phyloP scores from a whole-genome alignment of 495 filamentous ascomycete genomes.

The Schizothecium vesticola region DNA sequence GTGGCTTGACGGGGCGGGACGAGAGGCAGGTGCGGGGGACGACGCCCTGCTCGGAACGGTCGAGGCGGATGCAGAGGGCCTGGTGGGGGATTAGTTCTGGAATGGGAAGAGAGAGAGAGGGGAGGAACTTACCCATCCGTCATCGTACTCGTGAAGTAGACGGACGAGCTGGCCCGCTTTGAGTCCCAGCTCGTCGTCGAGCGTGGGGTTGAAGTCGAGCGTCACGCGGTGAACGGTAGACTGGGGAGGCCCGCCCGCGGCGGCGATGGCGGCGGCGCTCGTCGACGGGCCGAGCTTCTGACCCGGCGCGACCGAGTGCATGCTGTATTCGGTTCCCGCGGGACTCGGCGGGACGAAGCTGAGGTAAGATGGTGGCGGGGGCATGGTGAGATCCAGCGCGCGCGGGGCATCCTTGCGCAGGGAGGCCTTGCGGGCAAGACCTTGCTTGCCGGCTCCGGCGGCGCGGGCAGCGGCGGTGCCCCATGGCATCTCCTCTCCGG shows the following conservation, averaged over 20 bases:
- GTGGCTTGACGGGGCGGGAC: conserved; percentile 81
- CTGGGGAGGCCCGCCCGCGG: conserved; percentile 51
- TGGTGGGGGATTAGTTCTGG: conserved; percentile 43
- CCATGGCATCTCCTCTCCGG: conserved; percentile 26
- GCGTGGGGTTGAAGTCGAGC: conserved; percentile 87
- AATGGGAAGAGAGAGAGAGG: neutral
- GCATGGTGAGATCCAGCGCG: conserved; percentile 47
- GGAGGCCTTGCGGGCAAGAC: conserved; percentile 41
- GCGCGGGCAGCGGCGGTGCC: conserved; percentile 38
- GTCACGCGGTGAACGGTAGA: conserved; percentile 80
- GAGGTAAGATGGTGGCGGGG: conserved; percentile 18
- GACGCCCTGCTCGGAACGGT: conserved; percentile 87
- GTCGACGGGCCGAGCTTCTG: conserved; percentile 38
- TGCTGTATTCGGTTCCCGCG: conserved; percentile 54
- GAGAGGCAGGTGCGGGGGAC: conserved; percentile 91
- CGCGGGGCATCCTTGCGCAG: conserved; percentile 39
- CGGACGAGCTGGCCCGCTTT: conserved; percentile 75
- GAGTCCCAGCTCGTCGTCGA: conserved; percentile 85
- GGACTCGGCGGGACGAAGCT: conserved; percentile 48
- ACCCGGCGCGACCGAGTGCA: conserved; percentile 46
- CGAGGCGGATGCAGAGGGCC: conserved; percentile 87
- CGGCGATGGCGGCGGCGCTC: conserved; percentile 48
- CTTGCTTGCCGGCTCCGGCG: conserved; percentile 27
- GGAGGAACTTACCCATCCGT: conserved; percentile 81
- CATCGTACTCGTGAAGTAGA: conserved; percentile 92